Percentiles rank a stretch among this genome's conserved stretches.
These are phyloP conservation scores for Monascus ruber DNA, from an alignment of 2,329 filamentous ascomycete species.

Conservation along the genomic window DNA sequence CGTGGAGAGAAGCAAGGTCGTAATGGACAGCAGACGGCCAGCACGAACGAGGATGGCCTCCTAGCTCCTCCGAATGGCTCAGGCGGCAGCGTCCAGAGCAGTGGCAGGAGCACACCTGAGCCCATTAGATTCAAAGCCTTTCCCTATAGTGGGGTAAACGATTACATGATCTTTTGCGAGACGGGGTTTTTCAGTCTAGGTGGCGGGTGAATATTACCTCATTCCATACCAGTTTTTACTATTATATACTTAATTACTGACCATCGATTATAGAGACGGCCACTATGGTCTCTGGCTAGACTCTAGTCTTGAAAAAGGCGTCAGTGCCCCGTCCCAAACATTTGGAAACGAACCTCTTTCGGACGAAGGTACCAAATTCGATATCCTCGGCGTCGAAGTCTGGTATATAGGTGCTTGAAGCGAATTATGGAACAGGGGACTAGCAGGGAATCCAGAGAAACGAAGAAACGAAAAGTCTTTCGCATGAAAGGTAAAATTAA, in stretches of 20 bases:
- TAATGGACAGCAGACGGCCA: neutral
- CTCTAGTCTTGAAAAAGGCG: conserved; percentile 68
- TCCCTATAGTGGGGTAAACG: conserved; percentile 88
- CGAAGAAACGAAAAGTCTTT: too few species aligned
- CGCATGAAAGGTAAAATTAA: too few species aligned
- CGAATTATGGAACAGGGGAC: too few species aligned
- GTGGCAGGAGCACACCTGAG: conserved; percentile 50
- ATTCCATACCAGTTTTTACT: neutral
- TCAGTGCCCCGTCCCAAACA: conserved; percentile 74
- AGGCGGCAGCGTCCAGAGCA: conserved; percentile 21
- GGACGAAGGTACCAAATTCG: conserved; percentile 86
- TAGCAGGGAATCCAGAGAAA: too few species aligned
- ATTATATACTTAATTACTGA: neutral
- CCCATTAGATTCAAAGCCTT: conserved; percentile 93
- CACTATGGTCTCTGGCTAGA: conserved; percentile 92
- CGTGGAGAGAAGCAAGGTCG: conserved; percentile 21
- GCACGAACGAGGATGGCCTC: conserved; percentile 9
- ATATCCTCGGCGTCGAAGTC: conserved; percentile 78
- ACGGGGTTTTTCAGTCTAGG: conserved; percentile 73
- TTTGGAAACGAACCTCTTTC: conserved; percentile 93
- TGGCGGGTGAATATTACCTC: conserved; percentile 46
- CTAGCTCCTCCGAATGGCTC: conserved; percentile 6
- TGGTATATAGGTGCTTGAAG: conserved; percentile 66
- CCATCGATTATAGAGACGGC: conserved; percentile 46
- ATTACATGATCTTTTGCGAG: conserved; percentile 94